Conservation (phyloP, 805 yeast genomes). For the Lipomyces kockii region DNA sequence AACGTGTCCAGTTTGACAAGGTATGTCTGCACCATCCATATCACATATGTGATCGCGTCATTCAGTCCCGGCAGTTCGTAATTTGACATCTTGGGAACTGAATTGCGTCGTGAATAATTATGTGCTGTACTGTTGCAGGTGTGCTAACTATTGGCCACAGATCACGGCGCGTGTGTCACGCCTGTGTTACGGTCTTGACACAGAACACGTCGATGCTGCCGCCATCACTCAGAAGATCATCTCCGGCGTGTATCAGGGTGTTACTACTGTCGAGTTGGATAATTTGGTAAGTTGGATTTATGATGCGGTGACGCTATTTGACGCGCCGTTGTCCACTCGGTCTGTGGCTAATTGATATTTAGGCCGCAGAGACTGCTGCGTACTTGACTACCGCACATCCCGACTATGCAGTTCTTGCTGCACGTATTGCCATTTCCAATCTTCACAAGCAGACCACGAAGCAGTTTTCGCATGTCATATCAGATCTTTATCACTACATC, state of each 20-base stretch:
- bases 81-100: neutral
- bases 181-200: conserved; percentile 90
- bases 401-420: conserved; percentile 87
- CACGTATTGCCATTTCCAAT: conserved; percentile 92
- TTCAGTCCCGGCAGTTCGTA: neutral
- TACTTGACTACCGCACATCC: conserved; percentile 97
- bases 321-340: neutral
- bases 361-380: conserved; percentile 96
- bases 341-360: neutral
- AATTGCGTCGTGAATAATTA: neutral
- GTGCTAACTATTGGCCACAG: conserved; percentile 44
- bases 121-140: neutral
- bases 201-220: conserved; percentile 90
- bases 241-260: conserved; percentile 96
- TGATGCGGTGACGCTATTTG: conserved; percentile 32
- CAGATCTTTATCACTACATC: conserved; percentile 72
- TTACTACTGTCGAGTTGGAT: conserved; percentile 85
- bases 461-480: conserved; percentile 76
- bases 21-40: conserved; percentile 11
- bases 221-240: conserved; percentile 95
- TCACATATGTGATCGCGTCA: neutral
- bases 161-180: conserved; percentile 95
- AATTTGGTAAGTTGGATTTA: conserved; percentile 34
- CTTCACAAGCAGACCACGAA: conserved; percentile 93
- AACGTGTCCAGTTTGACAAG: conserved; percentile 85